Percentiles rank a stretch among this genome's conserved stretches.
phyloP scores from a whole-genome alignment of 2,329 filamentous ascomycete species.

The Neonectria ditissima region DNA sequence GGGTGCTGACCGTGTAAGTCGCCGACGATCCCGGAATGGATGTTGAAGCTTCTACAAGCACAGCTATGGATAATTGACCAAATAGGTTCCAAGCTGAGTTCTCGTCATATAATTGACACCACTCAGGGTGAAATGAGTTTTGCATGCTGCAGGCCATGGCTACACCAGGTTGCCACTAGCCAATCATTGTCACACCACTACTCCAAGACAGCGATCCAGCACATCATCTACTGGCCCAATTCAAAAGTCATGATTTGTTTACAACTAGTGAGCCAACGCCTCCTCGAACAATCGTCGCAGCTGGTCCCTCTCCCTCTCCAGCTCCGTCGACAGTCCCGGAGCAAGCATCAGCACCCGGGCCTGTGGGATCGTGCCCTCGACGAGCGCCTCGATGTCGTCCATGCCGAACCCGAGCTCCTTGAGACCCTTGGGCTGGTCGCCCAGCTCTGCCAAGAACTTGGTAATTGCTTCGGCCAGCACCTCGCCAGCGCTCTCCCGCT shows the following conservation, averaged over 20 bases:
- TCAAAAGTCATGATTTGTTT: neutral
- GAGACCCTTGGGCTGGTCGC: conserved; percentile 90
- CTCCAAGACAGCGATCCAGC: neutral
- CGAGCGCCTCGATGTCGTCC: conserved; percentile 82
- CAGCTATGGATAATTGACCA: neutral
- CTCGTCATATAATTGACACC: neutral
- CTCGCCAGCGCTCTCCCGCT: conserved; percentile 89
- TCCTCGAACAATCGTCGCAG: conserved; percentile 76
- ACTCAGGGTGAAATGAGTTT: neutral
- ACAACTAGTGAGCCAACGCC: conserved; percentile 56
- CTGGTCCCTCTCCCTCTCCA: conserved; percentile 78
- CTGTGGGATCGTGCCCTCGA: conserved; percentile 96
- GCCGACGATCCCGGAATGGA: neutral
- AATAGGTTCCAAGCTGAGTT: neutral
- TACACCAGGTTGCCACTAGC: neutral
- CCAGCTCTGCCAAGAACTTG: conserved; percentile 83
- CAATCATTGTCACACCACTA: neutral
- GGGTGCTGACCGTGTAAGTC: conserved; percentile 10
- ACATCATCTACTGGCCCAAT: neutral
- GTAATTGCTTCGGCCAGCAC: conserved; percentile 86
- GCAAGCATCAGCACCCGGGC: conserved; percentile 91
- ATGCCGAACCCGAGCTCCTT: conserved; percentile 83
- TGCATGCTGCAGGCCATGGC: neutral
- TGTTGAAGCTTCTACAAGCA: neutral
- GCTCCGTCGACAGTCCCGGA: conserved; percentile 79